Evolutionary conservation across 805 yeast genomes (phyloP), one percentile per base, ranked within the genome.

Genomic region (Candida insectalens): DNA sequence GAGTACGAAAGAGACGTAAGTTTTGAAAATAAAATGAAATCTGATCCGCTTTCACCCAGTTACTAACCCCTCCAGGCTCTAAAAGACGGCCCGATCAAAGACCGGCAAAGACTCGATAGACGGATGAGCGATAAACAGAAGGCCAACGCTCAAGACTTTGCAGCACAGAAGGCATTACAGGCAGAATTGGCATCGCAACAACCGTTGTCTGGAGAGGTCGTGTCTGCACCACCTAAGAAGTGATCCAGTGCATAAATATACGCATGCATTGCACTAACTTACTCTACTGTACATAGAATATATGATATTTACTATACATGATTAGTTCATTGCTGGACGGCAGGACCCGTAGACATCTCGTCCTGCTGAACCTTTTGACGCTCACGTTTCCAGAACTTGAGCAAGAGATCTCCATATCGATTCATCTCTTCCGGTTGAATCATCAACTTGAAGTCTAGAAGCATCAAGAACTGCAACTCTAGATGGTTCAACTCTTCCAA

Each of bases 371-470:
- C n/a, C n/a, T n/a, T 21, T 7, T 21, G 41, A 26, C 72, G 77
- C 55, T 81, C 85, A 32, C 85, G 59, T 48, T 71, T 74, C 92
- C 95, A 85, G 55, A 85, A 89, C 55, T 82, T 74, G 50, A 83
- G 63, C 49, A 89, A 63, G 36, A 88, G 63, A 54, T 85, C 95
- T 8, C 94, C 96, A 55, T 89, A 89, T 44, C 81, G 69, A 50
- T 87, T 95, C 49, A 89, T 65, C 54, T 92, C 98, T 51, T 88
- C 95, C 10, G 83, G 79, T 22, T 84, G 79, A 29, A 92, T 83
- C 75, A 88, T 73, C 40, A 89, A 64, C 51, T 79, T 77, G 59
- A 92, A 89, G 59, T 92, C 96, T 33, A 87, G 67, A 39, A 89
- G 62, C 32, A 88, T 57, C 45, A 89, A 61, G 52, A 92, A 88